phyloP scores from a whole-genome alignment of 2,329 filamentous ascomycete genomes.

The Beauveria rudraprayagi region DNA sequence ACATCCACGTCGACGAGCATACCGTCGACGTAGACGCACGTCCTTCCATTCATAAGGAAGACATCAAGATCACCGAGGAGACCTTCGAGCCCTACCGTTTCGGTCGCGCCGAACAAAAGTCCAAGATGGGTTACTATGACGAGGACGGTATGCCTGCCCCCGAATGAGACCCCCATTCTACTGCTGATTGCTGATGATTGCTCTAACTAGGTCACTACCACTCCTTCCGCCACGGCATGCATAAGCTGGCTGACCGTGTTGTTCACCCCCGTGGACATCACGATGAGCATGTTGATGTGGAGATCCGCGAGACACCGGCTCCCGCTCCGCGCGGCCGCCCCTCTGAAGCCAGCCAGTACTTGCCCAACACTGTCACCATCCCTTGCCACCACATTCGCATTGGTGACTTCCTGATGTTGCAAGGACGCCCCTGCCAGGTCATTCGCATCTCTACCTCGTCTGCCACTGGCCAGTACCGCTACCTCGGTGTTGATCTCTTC shows the following conservation, averaged over 20 bases:
- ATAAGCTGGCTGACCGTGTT: constrained; percentile 51
- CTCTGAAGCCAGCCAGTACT: constrained; percentile 25
- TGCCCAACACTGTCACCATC: constrained; percentile 87
- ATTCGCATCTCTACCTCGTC: constrained; percentile 98
- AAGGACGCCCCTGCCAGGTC: constrained; percentile 98
- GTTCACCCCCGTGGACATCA: constrained; percentile 40
- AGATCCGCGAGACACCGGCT: constrained; percentile 29
- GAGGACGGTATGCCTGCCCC: constrained; percentile 42
- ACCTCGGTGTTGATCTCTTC: constrained; percentile 99
- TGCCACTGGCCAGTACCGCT: constrained; percentile 98
- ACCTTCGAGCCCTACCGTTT: constrained; percentile 50
- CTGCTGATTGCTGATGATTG: background rate
- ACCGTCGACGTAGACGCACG: constrained; percentile 30
- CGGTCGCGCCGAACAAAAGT: constrained; percentile 34
- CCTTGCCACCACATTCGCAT: constrained; percentile 99
- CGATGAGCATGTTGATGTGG: constrained; percentile 43
- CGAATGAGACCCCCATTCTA: background rate
- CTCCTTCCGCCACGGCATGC: constrained; percentile 47
- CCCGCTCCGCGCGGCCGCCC: constrained; percentile 22
- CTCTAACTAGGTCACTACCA: constrained; percentile 44
- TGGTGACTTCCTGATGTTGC: constrained; percentile 96
- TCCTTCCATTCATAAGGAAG: constrained; percentile 41
- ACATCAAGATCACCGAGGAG: constrained; percentile 55
- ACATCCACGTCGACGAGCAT: constrained; percentile 25
- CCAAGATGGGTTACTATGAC: constrained; percentile 60